Evolutionary conservation across 768 basidiomycete genomes (phyloP).

Genomic region (Macrolepiota fuliginosa): DNA sequence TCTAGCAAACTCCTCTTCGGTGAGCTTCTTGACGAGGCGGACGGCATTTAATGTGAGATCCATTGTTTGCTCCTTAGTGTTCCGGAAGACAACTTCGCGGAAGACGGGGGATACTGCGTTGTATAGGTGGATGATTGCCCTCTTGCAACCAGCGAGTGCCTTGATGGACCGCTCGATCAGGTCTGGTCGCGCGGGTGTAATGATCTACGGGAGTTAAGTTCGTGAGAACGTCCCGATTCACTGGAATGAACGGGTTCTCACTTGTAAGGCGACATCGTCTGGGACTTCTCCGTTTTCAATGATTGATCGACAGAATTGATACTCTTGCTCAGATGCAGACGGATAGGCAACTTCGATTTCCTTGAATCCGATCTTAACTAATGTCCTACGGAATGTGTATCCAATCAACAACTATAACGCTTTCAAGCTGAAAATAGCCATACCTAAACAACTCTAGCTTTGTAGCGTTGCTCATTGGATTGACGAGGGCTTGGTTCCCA

Average conservation of each 20-base stretch:
- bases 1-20: slow-evolving; percentile 79
- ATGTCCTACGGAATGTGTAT: slow-evolving; percentile 54
- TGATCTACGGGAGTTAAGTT: slow-evolving; percentile 58
- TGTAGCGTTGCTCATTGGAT: slow-evolving; percentile 87
- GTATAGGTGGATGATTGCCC: slow-evolving; percentile 97
- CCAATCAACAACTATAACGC: slow-evolving; percentile 47
- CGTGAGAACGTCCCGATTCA: slow-evolving; percentile 16
- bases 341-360: slow-evolving; percentile 98
- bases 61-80: slow-evolving; percentile 87
- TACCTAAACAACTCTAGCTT: slow-evolving; percentile 52
- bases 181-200: slow-evolving; percentile 93
- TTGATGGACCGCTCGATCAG: slow-evolving; percentile 89
- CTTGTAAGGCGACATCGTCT: slow-evolving; percentile 96
- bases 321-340: slow-evolving; percentile 95
- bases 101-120: slow-evolving; percentile 95
- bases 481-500: slow-evolving; percentile 95
- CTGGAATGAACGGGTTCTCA: slow-evolving; percentile 31
- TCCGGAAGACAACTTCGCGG: slow-evolving; percentile 90
- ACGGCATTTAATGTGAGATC: slow-evolving; percentile 86
- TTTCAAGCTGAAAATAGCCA: slow-evolving; percentile 65
- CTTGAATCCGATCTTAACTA: slow-evolving; percentile 90
- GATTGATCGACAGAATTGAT: slow-evolving; percentile 84
- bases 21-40: slow-evolving; percentile 75
- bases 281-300: slow-evolving; percentile 82
- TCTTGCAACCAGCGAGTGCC: slow-evolving; percentile 80